These are phyloP conservation scores for Coemansia sp. DNA, from an alignment of 192 early-diverging fungal genomes.

Conservation along the genomic window DNA sequence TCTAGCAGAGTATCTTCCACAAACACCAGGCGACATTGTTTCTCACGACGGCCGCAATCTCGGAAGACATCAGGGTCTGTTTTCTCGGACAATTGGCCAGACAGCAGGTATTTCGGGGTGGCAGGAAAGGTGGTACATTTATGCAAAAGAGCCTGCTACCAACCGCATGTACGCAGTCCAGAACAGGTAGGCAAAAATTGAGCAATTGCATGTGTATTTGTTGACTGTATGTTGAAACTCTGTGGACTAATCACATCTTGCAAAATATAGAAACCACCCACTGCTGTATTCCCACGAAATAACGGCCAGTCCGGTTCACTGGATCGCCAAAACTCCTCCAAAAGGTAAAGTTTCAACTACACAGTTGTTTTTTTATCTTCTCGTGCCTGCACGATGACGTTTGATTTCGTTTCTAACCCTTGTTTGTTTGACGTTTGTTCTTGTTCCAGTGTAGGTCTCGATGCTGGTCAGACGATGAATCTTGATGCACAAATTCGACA, in stretches of 20 bases:
- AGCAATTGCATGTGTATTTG: conserved; percentile 5
- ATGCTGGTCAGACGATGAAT: conserved; percentile 9
- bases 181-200: conserved; percentile 58
- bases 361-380: neutral
- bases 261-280: conserved; percentile 21
- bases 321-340: conserved; percentile 48
- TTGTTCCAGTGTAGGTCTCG: neutral
- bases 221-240: conserved; percentile 7
- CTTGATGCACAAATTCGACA: conserved; percentile 60
- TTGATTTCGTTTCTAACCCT: neutral
- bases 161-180: conserved; percentile 73
- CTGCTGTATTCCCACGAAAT: conserved; percentile 20
- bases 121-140: conserved; percentile 71
- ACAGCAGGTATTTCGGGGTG: conserved; percentile 62
- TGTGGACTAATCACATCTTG: conserved; percentile 9
- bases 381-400: neutral
- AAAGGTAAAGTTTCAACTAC: neutral
- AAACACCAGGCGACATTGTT: conserved; percentile 44
- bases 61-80: conserved; percentile 60
- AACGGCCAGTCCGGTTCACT: conserved; percentile 39
- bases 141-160: conserved; percentile 57
- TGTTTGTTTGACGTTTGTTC: no score
- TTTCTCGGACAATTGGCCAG: conserved; percentile 82
- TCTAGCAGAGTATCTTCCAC: conserved; percentile 59
- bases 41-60: conserved; percentile 31